phyloP scores from a whole-genome alignment of 2,329 filamentous ascomycete genomes.

The Aspergillus fijiensis region DNA sequence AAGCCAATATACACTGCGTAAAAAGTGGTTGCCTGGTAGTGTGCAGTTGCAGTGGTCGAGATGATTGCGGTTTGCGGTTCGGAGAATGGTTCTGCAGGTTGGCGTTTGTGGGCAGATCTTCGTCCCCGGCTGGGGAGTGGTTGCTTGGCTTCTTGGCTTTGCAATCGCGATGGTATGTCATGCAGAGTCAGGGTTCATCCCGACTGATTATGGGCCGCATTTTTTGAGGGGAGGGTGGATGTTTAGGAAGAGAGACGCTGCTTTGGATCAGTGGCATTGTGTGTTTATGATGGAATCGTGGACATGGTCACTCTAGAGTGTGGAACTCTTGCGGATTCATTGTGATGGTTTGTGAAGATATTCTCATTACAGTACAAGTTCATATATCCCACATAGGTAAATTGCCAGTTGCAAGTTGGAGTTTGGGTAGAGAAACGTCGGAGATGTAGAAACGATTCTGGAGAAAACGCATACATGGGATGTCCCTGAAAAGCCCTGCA shows the following conservation, averaged over 20 bases:
- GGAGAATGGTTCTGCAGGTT: background rate
- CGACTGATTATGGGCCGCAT: no score
- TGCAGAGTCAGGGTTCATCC: background rate
- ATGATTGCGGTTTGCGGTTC: background rate
- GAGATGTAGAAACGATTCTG: background rate
- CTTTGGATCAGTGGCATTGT: no score
- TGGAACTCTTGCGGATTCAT: no score
- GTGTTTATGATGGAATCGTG: no score
- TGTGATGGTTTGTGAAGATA: no score
- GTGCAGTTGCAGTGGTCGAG: background rate
- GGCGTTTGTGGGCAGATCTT: background rate
- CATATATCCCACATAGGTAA: no score
- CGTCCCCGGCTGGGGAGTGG: background rate
- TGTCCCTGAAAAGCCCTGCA: constrained; percentile 7
- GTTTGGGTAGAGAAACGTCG: no score
- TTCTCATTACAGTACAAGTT: no score
- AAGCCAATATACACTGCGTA: background rate
- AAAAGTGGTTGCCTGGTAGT: background rate
- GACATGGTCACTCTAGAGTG: no score
- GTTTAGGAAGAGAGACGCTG: no score
- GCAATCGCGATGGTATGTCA: background rate
- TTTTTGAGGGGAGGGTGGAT: no score
- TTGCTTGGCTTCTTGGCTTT: background rate
- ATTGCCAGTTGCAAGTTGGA: no score
- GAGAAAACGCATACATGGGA: background rate